Conservation (phyloP, 2,329 filamentous ascomycete species). For the Paecilomyces fulvus region DNA sequence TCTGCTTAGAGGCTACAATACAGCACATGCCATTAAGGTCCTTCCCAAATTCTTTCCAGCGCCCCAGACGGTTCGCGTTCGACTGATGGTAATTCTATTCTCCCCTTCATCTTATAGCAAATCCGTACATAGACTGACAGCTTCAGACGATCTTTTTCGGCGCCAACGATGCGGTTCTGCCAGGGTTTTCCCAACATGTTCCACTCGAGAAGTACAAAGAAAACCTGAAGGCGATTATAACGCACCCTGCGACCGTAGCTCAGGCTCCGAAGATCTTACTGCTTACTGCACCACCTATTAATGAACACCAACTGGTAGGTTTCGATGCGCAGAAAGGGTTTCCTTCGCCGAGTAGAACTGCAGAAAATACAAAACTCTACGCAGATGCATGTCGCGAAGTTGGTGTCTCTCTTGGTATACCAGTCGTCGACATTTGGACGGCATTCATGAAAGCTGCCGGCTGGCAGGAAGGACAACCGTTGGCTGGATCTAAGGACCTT, state of each 20-base stretch:
- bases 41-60: conserved; percentile 63
- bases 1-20: conserved; percentile 63
- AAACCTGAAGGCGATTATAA: conserved; percentile 65
- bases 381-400: conserved; percentile 58
- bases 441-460: conserved; percentile 61
- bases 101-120: not conserved
- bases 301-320: conserved; percentile 58
- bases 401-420: conserved; percentile 47
- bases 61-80: conserved; percentile 44
- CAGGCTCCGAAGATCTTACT: conserved; percentile 72
- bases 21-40: conserved; percentile 60
- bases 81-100: conserved; percentile 30
- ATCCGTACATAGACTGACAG: conserved; percentile 2
- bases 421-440: conserved; percentile 71
- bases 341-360: conserved; percentile 48
- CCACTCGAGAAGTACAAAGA: conserved; percentile 64
- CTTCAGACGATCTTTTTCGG: conserved; percentile 71
- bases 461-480: conserved; percentile 42
- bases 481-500: conserved; percentile 51
- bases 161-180: conserved; percentile 77
- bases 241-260: conserved; percentile 58
- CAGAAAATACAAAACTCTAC: conserved; percentile 53
- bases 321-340: conserved; percentile 43
- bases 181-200: conserved; percentile 64
- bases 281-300: conserved; percentile 68